Conservation (phyloP, 2,329 filamentous ascomycete genomes). For the Ploettnerulaceae sp. region DNA sequence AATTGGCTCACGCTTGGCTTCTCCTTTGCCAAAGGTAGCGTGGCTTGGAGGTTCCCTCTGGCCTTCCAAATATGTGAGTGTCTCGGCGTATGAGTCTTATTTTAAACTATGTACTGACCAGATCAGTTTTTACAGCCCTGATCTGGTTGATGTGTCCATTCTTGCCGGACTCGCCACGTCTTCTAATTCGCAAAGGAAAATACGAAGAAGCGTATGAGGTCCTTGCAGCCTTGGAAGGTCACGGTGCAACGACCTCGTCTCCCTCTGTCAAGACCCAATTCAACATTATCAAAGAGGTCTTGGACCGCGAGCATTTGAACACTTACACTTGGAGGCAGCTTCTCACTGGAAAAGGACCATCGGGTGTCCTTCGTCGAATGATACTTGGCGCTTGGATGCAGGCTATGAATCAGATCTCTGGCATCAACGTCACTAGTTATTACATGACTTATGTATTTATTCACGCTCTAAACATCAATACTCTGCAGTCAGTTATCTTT, state of each 20-base stretch:
- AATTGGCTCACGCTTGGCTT: conserved; percentile 35
- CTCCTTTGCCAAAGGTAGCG: conserved; percentile 28
- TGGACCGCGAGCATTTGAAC: conserved; percentile 37
- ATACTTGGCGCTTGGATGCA: conserved; percentile 44
- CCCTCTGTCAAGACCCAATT: conserved; percentile 36
- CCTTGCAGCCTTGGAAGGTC: conserved; percentile 45
- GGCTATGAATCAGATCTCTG: conserved; percentile 46
- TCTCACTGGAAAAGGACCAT: conserved; percentile 40
- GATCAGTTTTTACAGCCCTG: conserved; percentile 30
- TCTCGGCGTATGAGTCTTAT: conserved; percentile 13
- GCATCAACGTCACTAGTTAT: conserved; percentile 36
- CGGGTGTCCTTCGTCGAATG: conserved; percentile 41
- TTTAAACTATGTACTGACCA: conserved; percentile 14
- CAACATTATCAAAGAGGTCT: conserved; percentile 39
- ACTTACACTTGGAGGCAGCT: conserved; percentile 39
- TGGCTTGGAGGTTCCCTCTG: conserved; percentile 34
- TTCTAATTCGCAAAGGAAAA: conserved; percentile 60
- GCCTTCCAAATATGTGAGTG: conserved; percentile 35
- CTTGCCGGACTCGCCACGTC: conserved; percentile 67
- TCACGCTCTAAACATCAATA: conserved; percentile 36
- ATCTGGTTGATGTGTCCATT: conserved; percentile 41
- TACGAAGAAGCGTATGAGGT: conserved; percentile 50
- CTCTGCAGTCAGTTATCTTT: conserved; percentile 24
- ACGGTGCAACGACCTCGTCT: conserved; percentile 34
- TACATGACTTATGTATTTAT: conserved; percentile 40